Percentiles rank a stretch among this genome's conserved stretches.
Evolutionary conservation across 495 filamentous ascomycete genomes (phyloP).

Genomic region (Diplogelasinospora grovesii): DNA sequence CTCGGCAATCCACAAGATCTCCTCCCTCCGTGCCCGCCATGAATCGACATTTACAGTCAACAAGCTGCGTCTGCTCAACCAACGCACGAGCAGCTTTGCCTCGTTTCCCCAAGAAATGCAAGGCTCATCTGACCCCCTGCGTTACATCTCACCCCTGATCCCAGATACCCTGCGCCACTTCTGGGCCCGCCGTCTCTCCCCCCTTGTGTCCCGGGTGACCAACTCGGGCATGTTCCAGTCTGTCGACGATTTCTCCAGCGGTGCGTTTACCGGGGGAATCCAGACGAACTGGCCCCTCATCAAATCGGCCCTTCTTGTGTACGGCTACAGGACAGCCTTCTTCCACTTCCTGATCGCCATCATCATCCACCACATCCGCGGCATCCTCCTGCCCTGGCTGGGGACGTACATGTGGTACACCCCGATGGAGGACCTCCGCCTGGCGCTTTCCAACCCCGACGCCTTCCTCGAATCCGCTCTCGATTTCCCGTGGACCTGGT

Average conservation of each 20-base stretch:
- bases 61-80: slow-evolving; percentile 2
- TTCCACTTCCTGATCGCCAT: slow-evolving; percentile 13
- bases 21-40: background rate
- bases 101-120: slow-evolving; percentile 3
- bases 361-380: slow-evolving; percentile 19
- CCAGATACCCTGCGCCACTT: background rate
- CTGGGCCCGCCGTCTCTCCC: background rate
- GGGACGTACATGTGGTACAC: slow-evolving; percentile 9
- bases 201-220: background rate
- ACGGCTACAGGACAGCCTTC: slow-evolving; percentile 7
- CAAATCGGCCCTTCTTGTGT: slow-evolving; percentile 6
- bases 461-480: slow-evolving; percentile 16
- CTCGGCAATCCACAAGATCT: background rate
- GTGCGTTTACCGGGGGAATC: slow-evolving; percentile 6
- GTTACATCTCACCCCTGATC: background rate
- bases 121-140: background rate
- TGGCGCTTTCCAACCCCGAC: slow-evolving; percentile 17
- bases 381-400: slow-evolving; percentile 10
- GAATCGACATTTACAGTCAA: slow-evolving; percentile 13
- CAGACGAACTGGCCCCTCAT: slow-evolving; percentile 1
- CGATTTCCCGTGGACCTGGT: slow-evolving; percentile 1
- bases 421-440: slow-evolving; percentile 21
- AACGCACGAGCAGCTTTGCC: slow-evolving; percentile 7
- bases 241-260: slow-evolving; percentile 5
- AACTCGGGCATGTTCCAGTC: slow-evolving; percentile 1